Conservation (phyloP, 148 eudicot species). For the Rhododendron molle region DNA sequence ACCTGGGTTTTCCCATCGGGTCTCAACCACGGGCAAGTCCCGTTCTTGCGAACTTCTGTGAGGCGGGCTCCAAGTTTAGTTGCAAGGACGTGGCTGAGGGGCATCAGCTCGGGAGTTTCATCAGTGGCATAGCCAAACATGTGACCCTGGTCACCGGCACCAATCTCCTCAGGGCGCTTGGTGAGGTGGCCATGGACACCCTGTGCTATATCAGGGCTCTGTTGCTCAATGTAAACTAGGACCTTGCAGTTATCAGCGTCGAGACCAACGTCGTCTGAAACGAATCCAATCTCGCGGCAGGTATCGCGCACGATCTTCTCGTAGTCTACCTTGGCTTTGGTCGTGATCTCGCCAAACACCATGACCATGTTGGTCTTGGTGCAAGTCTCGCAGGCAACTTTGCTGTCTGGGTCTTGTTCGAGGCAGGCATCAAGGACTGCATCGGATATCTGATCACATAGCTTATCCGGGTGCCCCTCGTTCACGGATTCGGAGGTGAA, state of each 20-base stretch:
- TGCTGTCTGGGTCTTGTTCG: conserved; percentile 25
- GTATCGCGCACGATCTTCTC: conserved; percentile 25
- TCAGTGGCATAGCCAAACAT: conserved; percentile 32
- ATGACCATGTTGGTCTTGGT: conserved; percentile 28
- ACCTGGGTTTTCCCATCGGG: conserved; percentile 32
- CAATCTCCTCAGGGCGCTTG: conserved; percentile 29
- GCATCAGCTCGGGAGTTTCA: conserved; percentile 28
- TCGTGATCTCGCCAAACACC: conserved; percentile 25
- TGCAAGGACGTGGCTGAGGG: conserved; percentile 28
- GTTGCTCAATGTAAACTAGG: conserved; percentile 24
- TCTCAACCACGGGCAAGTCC: conserved; percentile 31
- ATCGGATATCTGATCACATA: conserved; percentile 27
- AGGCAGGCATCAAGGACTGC: conserved; percentile 28
- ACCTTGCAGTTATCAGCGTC: conserved; percentile 27
- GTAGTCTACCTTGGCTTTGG: conserved; percentile 23
- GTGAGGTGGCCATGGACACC: conserved; percentile 29
- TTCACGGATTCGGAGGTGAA: conserved; percentile 19
- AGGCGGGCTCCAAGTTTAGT: conserved; percentile 27
- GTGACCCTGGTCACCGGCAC: conserved; percentile 28
- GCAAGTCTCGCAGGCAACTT: conserved; percentile 28
- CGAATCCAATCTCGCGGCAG: conserved; percentile 21
- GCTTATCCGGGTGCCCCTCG: conserved; percentile 29
- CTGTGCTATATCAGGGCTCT: conserved; percentile 25
- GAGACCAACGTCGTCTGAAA: conserved; percentile 21
- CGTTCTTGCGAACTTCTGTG: conserved; percentile 26